These are phyloP conservation scores for Bodo saltans DNA, from an alignment of 78 protist genomes.

Conservation along the genomic window DNA sequence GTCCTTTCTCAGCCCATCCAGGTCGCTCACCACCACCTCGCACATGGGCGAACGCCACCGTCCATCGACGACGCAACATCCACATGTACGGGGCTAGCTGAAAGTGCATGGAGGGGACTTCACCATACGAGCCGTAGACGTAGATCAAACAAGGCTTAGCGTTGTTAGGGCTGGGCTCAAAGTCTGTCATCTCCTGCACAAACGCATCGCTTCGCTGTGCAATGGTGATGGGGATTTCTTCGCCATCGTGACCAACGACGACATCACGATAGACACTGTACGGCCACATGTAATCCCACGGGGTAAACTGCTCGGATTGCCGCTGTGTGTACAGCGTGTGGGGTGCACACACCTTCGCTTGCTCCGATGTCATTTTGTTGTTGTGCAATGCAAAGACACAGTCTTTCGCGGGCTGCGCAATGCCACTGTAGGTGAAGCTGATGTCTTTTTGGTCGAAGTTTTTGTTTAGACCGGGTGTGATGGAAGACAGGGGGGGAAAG, in stretches of 20 bases:
- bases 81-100: neutral
- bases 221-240: neutral
- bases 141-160: neutral
- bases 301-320: neutral
- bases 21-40: conserved; percentile 86
- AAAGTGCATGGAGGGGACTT: neutral
- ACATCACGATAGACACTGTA: neutral
- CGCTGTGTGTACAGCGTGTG: neutral
- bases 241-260: neutral
- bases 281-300: neutral
- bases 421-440: neutral
- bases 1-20: conserved; percentile 82
- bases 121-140: neutral
- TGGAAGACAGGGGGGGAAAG: neutral
- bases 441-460: neutral
- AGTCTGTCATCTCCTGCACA: neutral
- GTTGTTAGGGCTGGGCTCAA: neutral
- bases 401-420: neutral
- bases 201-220: neutral
- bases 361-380: neutral
- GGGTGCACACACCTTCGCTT: neutral
- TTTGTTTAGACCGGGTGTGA: neutral
- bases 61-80: conserved; percentile 10
- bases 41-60: conserved; percentile 72
- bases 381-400: neutral